These are phyloP conservation scores for Sphaerulina populicola DNA, from an alignment of 2,329 filamentous ascomycete genomes.

Conservation along the genomic window DNA sequence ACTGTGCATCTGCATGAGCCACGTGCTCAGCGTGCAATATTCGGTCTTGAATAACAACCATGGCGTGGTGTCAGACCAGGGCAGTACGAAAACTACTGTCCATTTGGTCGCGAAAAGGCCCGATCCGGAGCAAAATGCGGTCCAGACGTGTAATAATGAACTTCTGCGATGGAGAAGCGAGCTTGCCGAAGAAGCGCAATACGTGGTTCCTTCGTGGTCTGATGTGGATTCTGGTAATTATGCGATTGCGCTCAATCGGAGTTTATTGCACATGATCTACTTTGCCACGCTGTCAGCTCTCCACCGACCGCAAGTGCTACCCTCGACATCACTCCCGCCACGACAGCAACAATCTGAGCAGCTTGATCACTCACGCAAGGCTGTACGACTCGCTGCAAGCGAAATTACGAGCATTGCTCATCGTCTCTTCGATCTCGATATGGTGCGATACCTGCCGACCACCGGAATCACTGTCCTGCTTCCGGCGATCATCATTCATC, in stretches of 20 bases:
- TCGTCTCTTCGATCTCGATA: slow-evolving; percentile 61
- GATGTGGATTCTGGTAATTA: slow-evolving; percentile 53
- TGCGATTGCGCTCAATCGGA: slow-evolving; percentile 61
- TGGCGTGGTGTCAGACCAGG: slow-evolving; percentile 60
- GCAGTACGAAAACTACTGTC: slow-evolving; percentile 62
- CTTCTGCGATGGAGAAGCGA: slow-evolving; percentile 68
- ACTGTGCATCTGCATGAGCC: slow-evolving; percentile 79
- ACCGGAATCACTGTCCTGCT: slow-evolving; percentile 85
- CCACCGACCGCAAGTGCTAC: slow-evolving; percentile 83
- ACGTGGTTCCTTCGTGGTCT: slow-evolving; percentile 48
- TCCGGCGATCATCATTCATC: slow-evolving; percentile 86
- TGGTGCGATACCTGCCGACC: slow-evolving; percentile 75
- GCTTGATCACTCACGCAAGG: slow-evolving; percentile 72
- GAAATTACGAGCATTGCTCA: slow-evolving; percentile 80
- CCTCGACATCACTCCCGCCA: slow-evolving; percentile 47
- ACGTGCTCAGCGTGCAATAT: slow-evolving; percentile 84
- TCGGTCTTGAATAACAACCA: slow-evolving; percentile 81
- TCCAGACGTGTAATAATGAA: slow-evolving; percentile 69
- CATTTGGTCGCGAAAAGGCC: slow-evolving; percentile 87
- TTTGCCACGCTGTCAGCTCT: slow-evolving; percentile 84
- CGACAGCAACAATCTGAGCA: slow-evolving; percentile 53
- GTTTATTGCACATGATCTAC: slow-evolving; percentile 88
- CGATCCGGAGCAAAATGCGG: slow-evolving; percentile 70
- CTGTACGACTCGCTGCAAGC: slow-evolving; percentile 73
- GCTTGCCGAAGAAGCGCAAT: slow-evolving; percentile 63